Evolutionary conservation across 139 green algal genomes (phyloP).

Genomic region (Nannochloris sp.): DNA sequence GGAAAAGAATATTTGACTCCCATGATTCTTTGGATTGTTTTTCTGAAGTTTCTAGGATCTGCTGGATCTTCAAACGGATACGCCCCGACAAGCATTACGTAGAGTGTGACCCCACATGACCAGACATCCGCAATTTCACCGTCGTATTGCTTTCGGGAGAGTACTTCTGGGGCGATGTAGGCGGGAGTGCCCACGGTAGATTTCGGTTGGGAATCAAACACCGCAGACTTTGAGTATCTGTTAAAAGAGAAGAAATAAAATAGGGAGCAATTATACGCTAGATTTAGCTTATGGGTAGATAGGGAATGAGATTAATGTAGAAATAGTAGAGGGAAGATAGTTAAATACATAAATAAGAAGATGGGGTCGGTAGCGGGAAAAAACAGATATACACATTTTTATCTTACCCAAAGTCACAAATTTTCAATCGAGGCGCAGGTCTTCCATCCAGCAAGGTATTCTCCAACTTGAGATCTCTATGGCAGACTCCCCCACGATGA

Average conservation of each 20-base stretch:
- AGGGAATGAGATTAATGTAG: too few relatives aligned
- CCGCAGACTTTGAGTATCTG: slow-evolving; percentile 38
- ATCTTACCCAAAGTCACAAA: slow-evolving; percentile 97
- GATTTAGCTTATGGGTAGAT: too few relatives aligned
- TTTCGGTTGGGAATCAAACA: slow-evolving; percentile 92
- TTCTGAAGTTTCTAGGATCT: slow-evolving; percentile 95
- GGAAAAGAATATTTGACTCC: slow-evolving; percentile 82
- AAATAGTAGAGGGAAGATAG: too few relatives aligned
- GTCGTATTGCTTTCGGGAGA: slow-evolving; percentile 81
- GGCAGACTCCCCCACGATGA: slow-evolving; percentile 86
- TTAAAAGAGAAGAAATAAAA: too few relatives aligned
- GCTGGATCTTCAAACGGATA: slow-evolving; percentile 98
- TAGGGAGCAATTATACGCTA: too few relatives aligned
- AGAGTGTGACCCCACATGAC: slow-evolving; percentile 97
- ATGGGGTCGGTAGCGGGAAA: too few relatives aligned
- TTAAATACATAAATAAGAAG: too few relatives aligned
- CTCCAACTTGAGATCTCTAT: slow-evolving; percentile 96
- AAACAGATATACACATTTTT: too few relatives aligned
- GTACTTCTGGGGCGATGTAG: slow-evolving; percentile 96
- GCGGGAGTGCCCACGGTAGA: slow-evolving; percentile 98
- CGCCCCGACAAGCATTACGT: slow-evolving; percentile 94
- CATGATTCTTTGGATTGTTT: slow-evolving; percentile 96
- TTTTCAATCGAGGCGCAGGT: slow-evolving; percentile 81
- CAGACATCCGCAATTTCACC: slow-evolving; percentile 95
- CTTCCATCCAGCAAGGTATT: slow-evolving; percentile 95